phyloP scores from a whole-genome alignment of 2,329 filamentous ascomycete genomes.

The Ceratocystis eucalypticola region DNA sequence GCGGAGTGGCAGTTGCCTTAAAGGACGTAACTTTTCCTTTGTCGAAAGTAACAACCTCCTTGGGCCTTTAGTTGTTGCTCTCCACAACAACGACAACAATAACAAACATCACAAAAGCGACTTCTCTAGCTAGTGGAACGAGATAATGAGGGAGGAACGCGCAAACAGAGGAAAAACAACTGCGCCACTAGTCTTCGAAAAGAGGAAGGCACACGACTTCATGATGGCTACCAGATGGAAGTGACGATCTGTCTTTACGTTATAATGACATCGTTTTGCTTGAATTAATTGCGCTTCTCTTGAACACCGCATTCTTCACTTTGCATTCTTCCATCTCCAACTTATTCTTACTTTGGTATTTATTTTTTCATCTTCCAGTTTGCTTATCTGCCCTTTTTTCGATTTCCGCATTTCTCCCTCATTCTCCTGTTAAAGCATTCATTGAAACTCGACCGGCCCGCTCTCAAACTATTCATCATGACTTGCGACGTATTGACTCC shows the following conservation, averaged over 20 bases:
- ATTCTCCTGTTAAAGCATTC: neutral
- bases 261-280: neutral
- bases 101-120: neutral
- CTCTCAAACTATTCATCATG: neutral
- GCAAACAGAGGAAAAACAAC: neutral
- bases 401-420: neutral
- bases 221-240: neutral
- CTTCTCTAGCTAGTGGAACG: neutral
- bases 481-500: neutral
- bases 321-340: neutral
- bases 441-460: neutral
- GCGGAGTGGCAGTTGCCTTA: too few species aligned
- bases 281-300: neutral
- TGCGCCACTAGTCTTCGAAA: neutral
- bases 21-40: too few species aligned
- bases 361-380: slow-evolving; percentile 2
- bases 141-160: neutral
- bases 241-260: neutral
- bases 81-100: neutral
- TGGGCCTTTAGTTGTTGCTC: neutral
- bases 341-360: slow-evolving; percentile 7
- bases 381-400: neutral
- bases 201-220: neutral
- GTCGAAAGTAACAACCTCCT: neutral
- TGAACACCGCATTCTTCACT: neutral